Evolutionary conservation across 2,329 filamentous ascomycete genomes (phyloP).

Genomic region (Bipolaris zeicola): DNA sequence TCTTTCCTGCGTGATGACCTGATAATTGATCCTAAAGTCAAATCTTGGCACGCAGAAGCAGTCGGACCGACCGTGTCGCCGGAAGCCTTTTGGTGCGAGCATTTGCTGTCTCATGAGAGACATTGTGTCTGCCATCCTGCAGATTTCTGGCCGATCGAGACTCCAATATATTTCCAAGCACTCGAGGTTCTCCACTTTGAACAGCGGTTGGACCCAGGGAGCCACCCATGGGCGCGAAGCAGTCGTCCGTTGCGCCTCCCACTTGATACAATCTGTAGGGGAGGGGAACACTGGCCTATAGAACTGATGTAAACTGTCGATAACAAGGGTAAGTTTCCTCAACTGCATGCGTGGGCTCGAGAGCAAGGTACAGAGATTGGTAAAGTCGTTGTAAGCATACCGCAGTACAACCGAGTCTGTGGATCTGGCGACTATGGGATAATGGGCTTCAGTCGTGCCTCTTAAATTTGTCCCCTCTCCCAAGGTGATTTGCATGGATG

Average conservation of each 20-base stretch:
- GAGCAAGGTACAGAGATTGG: conserved; percentile 28
- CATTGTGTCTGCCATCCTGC: conserved; percentile 20
- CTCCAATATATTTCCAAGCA: conserved; percentile 24
- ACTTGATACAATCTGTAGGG: conserved; percentile 15
- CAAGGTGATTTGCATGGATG: conserved; percentile 24
- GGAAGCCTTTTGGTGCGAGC: conserved; percentile 10
- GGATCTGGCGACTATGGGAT: conserved; percentile 20
- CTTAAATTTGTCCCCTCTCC: conserved; percentile 28
- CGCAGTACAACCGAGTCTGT: conserved; percentile 26
- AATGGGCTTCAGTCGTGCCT: conserved; percentile 18
- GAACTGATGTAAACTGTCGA: conserved; percentile 21
- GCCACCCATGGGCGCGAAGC: conserved; percentile 13
- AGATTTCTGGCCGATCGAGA: conserved; percentile 19
- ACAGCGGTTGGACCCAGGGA: conserved; percentile 26
- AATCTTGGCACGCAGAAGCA: background rate
- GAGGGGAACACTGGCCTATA: conserved; percentile 12
- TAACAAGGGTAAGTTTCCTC: conserved; percentile 19
- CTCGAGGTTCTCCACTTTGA: conserved; percentile 21
- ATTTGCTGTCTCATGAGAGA: conserved; percentile 19
- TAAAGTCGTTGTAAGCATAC: conserved; percentile 29
- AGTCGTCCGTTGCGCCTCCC: conserved; percentile 17
- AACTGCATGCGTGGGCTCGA: conserved; percentile 25
- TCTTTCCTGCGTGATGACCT: background rate
- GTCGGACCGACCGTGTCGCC: background rate
- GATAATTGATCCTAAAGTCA: conserved; percentile 9